phyloP scores from a whole-genome alignment of 139 green algal species.

The Prasinococcaceae sp. region DNA sequence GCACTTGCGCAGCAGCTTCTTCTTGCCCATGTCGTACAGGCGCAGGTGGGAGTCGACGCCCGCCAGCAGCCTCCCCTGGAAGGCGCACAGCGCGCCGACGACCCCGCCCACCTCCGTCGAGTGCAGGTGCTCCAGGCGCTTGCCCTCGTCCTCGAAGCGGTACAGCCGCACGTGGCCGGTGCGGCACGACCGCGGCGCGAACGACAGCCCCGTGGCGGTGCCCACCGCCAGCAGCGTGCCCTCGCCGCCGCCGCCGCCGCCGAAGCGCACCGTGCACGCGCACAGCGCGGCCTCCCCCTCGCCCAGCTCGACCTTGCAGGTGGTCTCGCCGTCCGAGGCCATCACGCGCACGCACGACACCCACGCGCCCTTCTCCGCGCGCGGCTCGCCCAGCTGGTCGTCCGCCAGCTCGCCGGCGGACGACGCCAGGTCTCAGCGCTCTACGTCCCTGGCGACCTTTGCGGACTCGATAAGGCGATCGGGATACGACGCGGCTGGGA shows the following conservation, averaged over 20 bases:
- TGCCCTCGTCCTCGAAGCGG: constrained; percentile 46
- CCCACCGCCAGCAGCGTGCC: constrained; percentile 60
- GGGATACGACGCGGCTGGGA: too few relatives aligned
- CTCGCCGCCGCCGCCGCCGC: not conserved
- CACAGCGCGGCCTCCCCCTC: constrained; percentile 66
- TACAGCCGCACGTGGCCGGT: constrained; percentile 68
- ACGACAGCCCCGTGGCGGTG: constrained; percentile 59
- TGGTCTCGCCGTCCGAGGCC: constrained; percentile 43
- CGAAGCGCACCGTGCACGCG: constrained; percentile 57
- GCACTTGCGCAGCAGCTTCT: constrained; percentile 93
- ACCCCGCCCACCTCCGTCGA: constrained; percentile 66
- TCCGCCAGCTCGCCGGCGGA: constrained; percentile 22
- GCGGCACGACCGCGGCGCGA: constrained; percentile 56
- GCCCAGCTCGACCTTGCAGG: constrained; percentile 61
- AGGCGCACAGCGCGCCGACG: constrained; percentile 57
- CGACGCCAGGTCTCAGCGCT: too few relatives aligned
- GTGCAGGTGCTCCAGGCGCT: constrained; percentile 72
- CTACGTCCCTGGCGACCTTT: too few relatives aligned
- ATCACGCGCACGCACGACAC: constrained; percentile 77
- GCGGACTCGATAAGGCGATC: too few relatives aligned
- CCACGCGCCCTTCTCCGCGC: constrained; percentile 56
- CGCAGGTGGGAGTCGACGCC: constrained; percentile 68
- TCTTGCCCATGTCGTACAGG: constrained; percentile 90
- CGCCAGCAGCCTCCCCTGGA: constrained; percentile 71
- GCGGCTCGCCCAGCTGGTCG: constrained; percentile 52